phyloP scores from a whole-genome alignment of 345 rosid species.

The Clarkia xantiana region DNA sequence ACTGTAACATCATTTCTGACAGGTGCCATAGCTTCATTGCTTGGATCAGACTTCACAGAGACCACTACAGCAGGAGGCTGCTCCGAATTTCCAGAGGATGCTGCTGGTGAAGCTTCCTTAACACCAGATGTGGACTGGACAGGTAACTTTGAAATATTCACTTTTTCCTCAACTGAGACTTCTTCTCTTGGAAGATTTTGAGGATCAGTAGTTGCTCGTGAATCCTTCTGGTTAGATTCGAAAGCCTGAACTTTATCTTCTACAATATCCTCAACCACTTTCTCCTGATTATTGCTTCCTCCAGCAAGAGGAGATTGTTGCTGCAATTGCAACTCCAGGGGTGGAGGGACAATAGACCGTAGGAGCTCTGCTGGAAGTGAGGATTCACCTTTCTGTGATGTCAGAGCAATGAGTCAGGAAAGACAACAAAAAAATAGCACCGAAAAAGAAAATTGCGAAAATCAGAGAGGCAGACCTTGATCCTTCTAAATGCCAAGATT shows the following conservation, averaged over 20 bases:
- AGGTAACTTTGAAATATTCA: slow-evolving; percentile 28
- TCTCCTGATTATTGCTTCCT: slow-evolving; percentile 40
- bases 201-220: slow-evolving; percentile 25
- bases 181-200: slow-evolving; percentile 37
- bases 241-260: slow-evolving; percentile 43
- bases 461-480: slow-evolving; percentile 48
- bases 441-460: not conserved
- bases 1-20: slow-evolving; percentile 38
- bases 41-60: slow-evolving; percentile 49
- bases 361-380: slow-evolving; percentile 91
- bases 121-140: slow-evolving; percentile 29
- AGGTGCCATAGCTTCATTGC: slow-evolving; percentile 50
- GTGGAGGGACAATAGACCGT: slow-evolving; percentile 79
- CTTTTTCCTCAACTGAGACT: slow-evolving; percentile 46
- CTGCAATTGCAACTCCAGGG: slow-evolving; percentile 63
- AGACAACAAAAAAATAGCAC: slow-evolving; percentile 9
- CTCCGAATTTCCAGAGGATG: slow-evolving; percentile 53
- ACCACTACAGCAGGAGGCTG: slow-evolving; percentile 39
- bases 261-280: slow-evolving; percentile 35
- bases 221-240: slow-evolving; percentile 48
- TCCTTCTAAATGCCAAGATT: slow-evolving; percentile 87
- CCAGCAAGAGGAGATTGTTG: slow-evolving; percentile 26
- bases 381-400: slow-evolving; percentile 76
- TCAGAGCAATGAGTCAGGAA: no score
- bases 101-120: slow-evolving; percentile 38